These are phyloP conservation scores for Nepenthes mirabilis DNA, from an alignment of 148 eudicot genomes.

Conservation along the genomic window DNA sequence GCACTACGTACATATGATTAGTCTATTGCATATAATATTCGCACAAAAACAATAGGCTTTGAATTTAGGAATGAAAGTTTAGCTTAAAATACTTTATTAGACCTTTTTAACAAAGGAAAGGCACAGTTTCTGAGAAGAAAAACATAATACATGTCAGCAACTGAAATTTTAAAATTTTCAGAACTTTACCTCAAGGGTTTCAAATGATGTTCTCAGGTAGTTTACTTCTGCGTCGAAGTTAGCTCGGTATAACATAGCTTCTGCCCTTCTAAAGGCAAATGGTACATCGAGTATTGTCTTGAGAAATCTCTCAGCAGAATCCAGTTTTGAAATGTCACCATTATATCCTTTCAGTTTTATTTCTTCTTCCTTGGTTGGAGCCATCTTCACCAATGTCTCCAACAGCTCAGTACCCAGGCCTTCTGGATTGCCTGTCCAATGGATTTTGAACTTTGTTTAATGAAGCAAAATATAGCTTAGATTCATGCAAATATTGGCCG, in stretches of 20 bases:
- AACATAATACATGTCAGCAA: no score
- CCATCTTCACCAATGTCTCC: conserved; percentile 93
- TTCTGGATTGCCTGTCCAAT: conserved; percentile 66
- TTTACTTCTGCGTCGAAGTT: conserved; percentile 78
- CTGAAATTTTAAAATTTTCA: no score
- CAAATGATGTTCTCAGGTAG: conserved; percentile 65
- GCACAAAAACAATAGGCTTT: background rate
- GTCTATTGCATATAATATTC: no score
- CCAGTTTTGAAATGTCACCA: conserved; percentile 69
- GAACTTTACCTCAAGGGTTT: conserved; percentile 59
- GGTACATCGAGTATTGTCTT: conserved; percentile 78
- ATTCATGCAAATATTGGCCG: no score
- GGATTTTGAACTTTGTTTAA: background rate
- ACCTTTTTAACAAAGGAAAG: no score
- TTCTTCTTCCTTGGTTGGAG: conserved; percentile 95
- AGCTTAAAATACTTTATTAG: no score
- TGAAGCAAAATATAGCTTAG: background rate
- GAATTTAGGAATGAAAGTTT: background rate
- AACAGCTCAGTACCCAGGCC: conserved; percentile 73
- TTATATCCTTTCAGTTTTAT: conserved; percentile 67
- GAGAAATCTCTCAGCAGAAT: conserved; percentile 87
- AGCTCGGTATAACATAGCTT: conserved; percentile 87
- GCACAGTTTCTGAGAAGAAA: no score
- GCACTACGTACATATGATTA: conserved; percentile 7
- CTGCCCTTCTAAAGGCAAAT: conserved; percentile 87